Evolutionary conservation across 768 basidiomycete genomes (phyloP), one percentile per base, ranked within the genome.

Genomic region (Lyophyllum atratum): DNA sequence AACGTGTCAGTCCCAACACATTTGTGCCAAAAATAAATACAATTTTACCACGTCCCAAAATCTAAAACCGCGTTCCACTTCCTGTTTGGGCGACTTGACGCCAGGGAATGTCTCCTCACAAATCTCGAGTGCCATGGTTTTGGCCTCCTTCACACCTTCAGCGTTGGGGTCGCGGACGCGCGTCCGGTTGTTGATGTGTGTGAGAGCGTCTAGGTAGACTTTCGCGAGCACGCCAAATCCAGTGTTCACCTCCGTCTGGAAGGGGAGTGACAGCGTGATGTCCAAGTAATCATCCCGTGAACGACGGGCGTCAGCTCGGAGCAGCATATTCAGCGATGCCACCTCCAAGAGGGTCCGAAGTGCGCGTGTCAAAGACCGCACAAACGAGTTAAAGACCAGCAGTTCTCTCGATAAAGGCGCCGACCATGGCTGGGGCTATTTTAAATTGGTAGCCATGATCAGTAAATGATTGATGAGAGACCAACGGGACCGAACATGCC

Each of bases 211-310:
- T 65, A 98, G 77, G 77, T 97, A 96, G 33, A 95, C 95, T 79
- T 98, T 99, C 15, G 92, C 94, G 21, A 99, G 82, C 61, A 99
- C 92, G 3, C 97, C 97, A 73, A 98, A 98, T 19, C 95, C 97
- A 0, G 97, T 98, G 79, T 97, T 97, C 65, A 94, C 93, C 68
- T 98, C 97, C 54, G 84, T 81, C 70, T 97, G 95, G 84, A 98
- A 97, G 9, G 95, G 94, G 31, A 98, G 79, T 44, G 92, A 93
- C 31, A 97, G 81, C 60, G 93, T 86, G 59, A 98, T 89, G 70
- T 98, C 97, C 64, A 97, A 77, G 62, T 93, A 77, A 69, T 98
- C 97, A 60, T 98, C 95, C 64, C 96, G 84, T 43, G 85, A 83
- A 48, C 92, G 82, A 29, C 88, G 85, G 31, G 93, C 95, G 67